These are phyloP conservation scores for Hypericum perforatum DNA, from an alignment of 345 rosid genomes.

Conservation along the genomic window DNA sequence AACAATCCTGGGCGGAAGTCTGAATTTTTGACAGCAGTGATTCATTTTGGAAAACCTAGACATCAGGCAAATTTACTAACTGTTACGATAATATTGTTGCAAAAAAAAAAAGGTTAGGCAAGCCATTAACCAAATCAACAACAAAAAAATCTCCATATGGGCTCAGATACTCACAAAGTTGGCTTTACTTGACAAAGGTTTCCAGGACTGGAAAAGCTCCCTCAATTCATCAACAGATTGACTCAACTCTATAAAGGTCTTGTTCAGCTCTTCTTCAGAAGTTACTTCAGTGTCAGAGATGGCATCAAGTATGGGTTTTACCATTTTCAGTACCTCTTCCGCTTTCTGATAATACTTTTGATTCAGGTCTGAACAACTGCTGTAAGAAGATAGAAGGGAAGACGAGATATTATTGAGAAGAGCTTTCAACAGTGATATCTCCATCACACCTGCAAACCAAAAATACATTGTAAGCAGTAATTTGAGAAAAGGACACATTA, in stretches of 20 bases:
- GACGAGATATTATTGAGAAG: constrained; percentile 58
- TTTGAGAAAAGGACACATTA: not conserved
- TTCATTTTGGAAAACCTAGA: constrained; percentile 75
- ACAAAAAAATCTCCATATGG: no score
- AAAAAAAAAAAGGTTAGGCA: not conserved
- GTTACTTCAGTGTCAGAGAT: constrained; percentile 45
- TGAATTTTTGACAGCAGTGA: constrained; percentile 52
- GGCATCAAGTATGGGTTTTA: constrained; percentile 65
- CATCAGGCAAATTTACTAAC: constrained; percentile 14
- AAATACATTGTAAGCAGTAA: constrained; percentile 1
- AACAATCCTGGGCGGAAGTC: constrained; percentile 40
- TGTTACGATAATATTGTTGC: not conserved
- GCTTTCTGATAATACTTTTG: constrained; percentile 53
- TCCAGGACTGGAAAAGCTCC: constrained; percentile 63
- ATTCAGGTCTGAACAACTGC: constrained; percentile 52
- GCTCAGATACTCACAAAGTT: constrained; percentile 55
- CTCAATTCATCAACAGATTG: constrained; percentile 57
- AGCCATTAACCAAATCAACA: not conserved
- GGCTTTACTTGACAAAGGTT: constrained; percentile 67
- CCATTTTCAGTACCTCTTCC: constrained; percentile 67
- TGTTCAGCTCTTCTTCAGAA: constrained; percentile 47
- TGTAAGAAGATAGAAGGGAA: constrained; percentile 47
- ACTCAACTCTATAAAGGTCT: constrained; percentile 49
- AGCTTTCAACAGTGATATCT: constrained; percentile 53
- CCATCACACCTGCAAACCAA: constrained; percentile 57